A percentile compares a stretch with the other conserved stretches of the same genome.
phyloP scores from a whole-genome alignment of 768 basidiomycete species.

The Boletellus ananas region DNA sequence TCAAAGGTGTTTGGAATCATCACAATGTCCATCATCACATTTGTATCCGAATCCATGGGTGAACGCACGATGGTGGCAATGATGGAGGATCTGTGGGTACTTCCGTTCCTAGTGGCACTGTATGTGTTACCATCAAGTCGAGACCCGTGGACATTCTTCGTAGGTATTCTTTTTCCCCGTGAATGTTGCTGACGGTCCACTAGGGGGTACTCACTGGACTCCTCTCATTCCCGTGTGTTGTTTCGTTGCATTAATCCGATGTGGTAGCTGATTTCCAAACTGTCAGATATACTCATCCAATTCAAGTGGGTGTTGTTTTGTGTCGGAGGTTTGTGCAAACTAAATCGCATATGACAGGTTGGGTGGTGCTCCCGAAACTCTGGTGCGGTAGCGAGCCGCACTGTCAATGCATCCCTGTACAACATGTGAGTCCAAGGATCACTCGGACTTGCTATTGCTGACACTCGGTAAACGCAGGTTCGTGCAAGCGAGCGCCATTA shows the following conservation, averaged over 20 bases:
- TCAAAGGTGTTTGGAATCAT: slow-evolving; percentile 48
- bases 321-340: too few species aligned
- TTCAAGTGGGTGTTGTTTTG: slow-evolving; percentile 31
- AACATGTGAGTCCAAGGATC: slow-evolving; percentile 39
- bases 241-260: background rate
- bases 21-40: slow-evolving; percentile 47
- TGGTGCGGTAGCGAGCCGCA: slow-evolving; percentile 55
- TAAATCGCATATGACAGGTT: slow-evolving; percentile 27
- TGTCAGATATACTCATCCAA: slow-evolving; percentile 44
- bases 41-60: slow-evolving; percentile 50
- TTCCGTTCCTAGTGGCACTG: slow-evolving; percentile 58
- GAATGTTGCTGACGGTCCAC: background rate
- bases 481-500: slow-evolving; percentile 40
- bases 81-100: slow-evolving; percentile 53
- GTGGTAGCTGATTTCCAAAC: slow-evolving; percentile 1
- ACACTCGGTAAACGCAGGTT: slow-evolving; percentile 25
- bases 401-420: slow-evolving; percentile 56
- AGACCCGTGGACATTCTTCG: slow-evolving; percentile 53
- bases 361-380: slow-evolving; percentile 60
- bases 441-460: too few species aligned
- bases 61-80: slow-evolving; percentile 52
- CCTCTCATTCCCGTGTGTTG: slow-evolving; percentile 42
- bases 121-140: slow-evolving; percentile 44
- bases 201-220: slow-evolving; percentile 44
- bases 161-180: slow-evolving; percentile 21